Conservation (phyloP, 306 rosid species). For the Cicer cuneatum region DNA sequence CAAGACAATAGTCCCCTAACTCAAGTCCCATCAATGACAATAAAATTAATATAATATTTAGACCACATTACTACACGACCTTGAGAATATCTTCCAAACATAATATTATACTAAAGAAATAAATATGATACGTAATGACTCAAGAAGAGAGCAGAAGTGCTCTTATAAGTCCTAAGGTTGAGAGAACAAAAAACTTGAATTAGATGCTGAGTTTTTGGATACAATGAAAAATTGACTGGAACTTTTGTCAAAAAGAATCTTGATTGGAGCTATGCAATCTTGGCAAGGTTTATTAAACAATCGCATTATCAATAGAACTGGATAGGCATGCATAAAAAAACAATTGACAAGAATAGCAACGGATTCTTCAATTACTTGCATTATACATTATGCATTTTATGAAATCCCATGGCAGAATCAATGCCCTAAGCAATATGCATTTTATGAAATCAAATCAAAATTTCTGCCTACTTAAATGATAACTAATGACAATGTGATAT, state of each 20-base stretch:
- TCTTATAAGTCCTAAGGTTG: background rate
- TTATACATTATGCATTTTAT: background rate
- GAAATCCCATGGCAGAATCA: background rate
- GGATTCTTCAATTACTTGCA: background rate
- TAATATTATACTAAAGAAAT: background rate
- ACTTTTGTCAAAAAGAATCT: background rate
- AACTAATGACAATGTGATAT: constrained; percentile 18
- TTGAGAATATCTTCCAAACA: constrained; percentile 6
- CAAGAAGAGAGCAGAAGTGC: background rate
- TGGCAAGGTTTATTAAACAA: background rate
- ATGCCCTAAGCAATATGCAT: constrained; percentile 11
- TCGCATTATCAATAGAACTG: background rate
- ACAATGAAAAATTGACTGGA: constrained; percentile 11
- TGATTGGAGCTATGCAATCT: constrained; percentile 4
- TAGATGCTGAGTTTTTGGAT: background rate
- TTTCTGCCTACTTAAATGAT: background rate
- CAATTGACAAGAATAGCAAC: constrained; percentile 18
- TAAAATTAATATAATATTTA: constrained; percentile 8
- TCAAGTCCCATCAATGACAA: constrained; percentile 12
- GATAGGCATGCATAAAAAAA: constrained; percentile 12
- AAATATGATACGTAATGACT: constrained; percentile 6
- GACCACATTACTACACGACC: background rate
- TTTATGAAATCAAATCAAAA: constrained; percentile 29
- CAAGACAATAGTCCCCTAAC: background rate
- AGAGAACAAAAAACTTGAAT: constrained; percentile 4